Base-by-base conservation (phyloP, 257 asterid species). In the Solanum pinnatisectum region DNA sequence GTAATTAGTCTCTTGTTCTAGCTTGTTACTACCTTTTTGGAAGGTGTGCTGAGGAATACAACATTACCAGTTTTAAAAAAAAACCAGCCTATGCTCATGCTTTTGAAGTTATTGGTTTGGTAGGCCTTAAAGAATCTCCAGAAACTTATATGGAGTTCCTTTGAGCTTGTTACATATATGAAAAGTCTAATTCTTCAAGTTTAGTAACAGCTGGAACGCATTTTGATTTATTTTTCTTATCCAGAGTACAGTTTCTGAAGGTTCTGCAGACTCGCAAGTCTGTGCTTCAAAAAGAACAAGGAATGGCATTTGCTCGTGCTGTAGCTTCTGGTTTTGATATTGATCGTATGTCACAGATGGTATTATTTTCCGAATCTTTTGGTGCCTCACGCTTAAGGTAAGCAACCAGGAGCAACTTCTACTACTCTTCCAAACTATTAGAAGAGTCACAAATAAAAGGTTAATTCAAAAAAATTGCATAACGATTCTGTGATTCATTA, bases 241-340 rank as follows among this genome's bases (percentile, higher is more conserved):
- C 88, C 92, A 96, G 99, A 93, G 95, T 91, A 90, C 96, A 96
- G 92, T 97, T 97, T 88, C 86, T 96, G 93, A 97, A 96, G 93
- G 98, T 96, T 91, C 92, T 94, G 79, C 96, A 96, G 92, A 92
- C 96, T 76, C 98, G 99, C 89, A 96, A 94, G 91, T 90, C 87
- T 40, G 93, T 91, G 86, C 94, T 97, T 84, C 95, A 90, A 87
- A 97, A 96, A 74, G 98, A 97, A 91, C 99, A 96, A 91, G 98
- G 98, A 74, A 97, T 97, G 99, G 98, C 99, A 81, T 97, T 97
- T 91, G 99, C 99, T 84, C 98, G 98, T 90, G 98, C 99, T 84
- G 96, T 93, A 72, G 99, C 99, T 88, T 98, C 98, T 89, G 97
- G 99, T 89, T 97, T 95, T 92, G 95, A 93, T 86, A 91, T 97